Base-by-base conservation (phyloP, 768 basidiomycete species). In the Tulasnella sp. region DNA sequence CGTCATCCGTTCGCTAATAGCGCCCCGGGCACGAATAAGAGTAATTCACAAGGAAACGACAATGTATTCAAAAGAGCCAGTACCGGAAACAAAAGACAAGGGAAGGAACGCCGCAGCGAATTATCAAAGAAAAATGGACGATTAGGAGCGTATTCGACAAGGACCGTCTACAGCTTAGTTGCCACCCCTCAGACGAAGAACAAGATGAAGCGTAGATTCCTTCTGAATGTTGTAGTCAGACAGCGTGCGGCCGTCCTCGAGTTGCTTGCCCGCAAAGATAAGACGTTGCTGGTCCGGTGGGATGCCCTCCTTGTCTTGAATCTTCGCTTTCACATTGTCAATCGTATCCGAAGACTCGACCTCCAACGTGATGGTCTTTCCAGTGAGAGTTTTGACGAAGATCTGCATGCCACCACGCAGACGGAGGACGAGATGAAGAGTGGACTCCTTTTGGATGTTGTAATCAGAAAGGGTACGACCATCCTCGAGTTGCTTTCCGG, bases 401-500 rank as follows among this genome's bases (percentile, higher is more conserved):
- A 88, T 88, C 72, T 90, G 89, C 88, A 89, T 89, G 59, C 82
- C 82, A 77, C 81, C 82, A 73, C 82, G 79, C 2, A 82, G 77
- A 69, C 81, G 78, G n/a, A 82, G 78, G 35, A 82, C 90, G 42
- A 82, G 75, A 67, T 79, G 79, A 52, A 82, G 78, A 37, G 81
- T 82, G 19, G 78, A 80, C 76, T 81, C 81, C 75, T 82, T 81
- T 75, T 81, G 81, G 63, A 82, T 82, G 78, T 82, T 82, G 80
- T 82, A 84, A 75, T 84, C 84, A 34, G 81, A 82, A 2, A 95
- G 85, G 0, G 94, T 97, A 62, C 95, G 90, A 2, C 95, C 95
- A 72, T 97, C 95, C 79, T 96, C 95, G 12, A 95, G 82, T 77
- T 96, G 94, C 83, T 96, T 96, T 59, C 94, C 95, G 59, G 94